These are phyloP conservation scores for Boletus subparvulus DNA, from an alignment of 768 basidiomycete genomes.

Conservation along the genomic window DNA sequence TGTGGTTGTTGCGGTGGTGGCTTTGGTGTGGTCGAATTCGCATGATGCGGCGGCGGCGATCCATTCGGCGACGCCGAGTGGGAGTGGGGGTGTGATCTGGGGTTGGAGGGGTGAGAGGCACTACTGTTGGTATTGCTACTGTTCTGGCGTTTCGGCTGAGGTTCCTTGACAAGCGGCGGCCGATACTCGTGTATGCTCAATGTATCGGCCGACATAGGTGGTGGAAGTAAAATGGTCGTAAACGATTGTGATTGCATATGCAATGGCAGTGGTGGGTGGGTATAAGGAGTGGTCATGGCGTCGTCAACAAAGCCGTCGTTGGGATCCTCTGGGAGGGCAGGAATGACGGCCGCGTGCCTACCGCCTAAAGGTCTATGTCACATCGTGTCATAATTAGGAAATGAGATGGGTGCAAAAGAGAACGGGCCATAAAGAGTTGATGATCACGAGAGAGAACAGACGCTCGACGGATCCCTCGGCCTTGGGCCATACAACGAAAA, in stretches of 20 bases:
- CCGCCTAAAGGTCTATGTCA: conserved; percentile 68
- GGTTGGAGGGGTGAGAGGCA: conserved; percentile 8
- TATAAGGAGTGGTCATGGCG: conserved; percentile 13
- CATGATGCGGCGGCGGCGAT: conserved; percentile 19
- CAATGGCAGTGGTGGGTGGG: conserved; percentile 20
- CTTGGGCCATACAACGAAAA: conserved; percentile 6
- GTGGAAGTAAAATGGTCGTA: conserved; percentile 33
- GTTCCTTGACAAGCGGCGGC: conserved; percentile 24
- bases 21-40: conserved; percentile 7
- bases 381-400: conserved; percentile 34
- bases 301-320: conserved; percentile 27
- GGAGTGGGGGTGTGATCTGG: conserved; percentile 13
- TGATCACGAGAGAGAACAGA: conserved; percentile 9
- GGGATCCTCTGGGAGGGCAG: conserved; percentile 70
- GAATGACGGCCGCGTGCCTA: conserved; percentile 78
- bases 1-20: conserved; percentile 23
- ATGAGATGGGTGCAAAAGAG: conserved; percentile 25
- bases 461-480: conserved; percentile 5
- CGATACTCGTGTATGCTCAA: conserved; percentile 35
- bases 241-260: conserved; percentile 27
- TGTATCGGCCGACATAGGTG: conserved; percentile 26
- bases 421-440: conserved; percentile 18
- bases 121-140: conserved; percentile 1
- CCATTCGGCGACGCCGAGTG: conserved; percentile 26
- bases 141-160: conserved; percentile 20